Evolutionary conservation across 495 filamentous ascomycete species (phyloP), one percentile per base, ranked within the genome.

Genomic region (Aspergillus asperescens): DNA sequence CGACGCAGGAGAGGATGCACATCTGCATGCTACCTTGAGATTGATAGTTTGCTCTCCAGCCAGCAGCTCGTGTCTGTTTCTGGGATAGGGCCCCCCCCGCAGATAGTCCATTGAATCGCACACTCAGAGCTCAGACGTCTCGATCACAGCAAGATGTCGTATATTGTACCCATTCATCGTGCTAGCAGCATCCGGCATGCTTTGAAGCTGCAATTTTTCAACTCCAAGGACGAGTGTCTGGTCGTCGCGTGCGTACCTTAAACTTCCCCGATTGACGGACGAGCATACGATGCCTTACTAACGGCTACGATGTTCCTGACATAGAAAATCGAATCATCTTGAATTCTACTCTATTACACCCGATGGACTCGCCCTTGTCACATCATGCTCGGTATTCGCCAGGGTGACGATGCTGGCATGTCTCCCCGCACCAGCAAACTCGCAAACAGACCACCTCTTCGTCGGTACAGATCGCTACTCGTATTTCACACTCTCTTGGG

Each of bases 401-500:
- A 84, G 82, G 58, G 82, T 97, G 47, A 83, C 86, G 0, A 89
- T 96, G 72, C 81, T 99, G 34, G 82, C 90, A 51, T 87, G 85
- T 57, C 75, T 99, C 16, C 69, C 71, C 1, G 82, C 81, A 0
- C 93, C 91, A 10, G 77, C 79, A 16, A 77, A 85, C 59, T 80
- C 87, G 15, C 62, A 72, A 5, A 91, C 85, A 7, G 90, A 96
- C 57, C 82, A 97, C 58, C 81, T 99, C 57, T 95, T 99, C 64
- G 78, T 99, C 54, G 92, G 88, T 27, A 96, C 93, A 9, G 86
- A 95, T 62, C 83, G 88, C 48, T 88, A 85, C 59, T 83, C 86
- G 52, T 96, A 95, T 69, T 95, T 96, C 63, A 93, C 89, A 5
- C 68, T 95, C 13, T 81, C 76, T 0, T 99, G 93, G 93, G 84